phyloP scores from a whole-genome alignment of 495 filamentous ascomycete species.

The Tirmania nivea region DNA sequence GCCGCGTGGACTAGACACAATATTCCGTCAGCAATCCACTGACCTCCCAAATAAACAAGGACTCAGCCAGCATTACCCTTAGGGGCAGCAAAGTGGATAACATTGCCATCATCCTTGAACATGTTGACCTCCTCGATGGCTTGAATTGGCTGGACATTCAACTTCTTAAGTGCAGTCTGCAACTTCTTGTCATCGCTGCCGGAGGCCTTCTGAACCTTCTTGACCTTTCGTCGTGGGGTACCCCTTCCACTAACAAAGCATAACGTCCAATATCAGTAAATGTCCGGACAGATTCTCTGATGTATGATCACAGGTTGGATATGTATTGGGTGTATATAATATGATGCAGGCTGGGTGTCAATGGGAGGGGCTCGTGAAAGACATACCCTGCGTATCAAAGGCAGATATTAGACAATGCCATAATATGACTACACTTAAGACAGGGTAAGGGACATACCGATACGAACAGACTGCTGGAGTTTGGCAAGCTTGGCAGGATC shows the following conservation, averaged over 20 bases:
- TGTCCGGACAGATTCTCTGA: neutral
- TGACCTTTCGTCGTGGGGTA: slow-evolving; percentile 89
- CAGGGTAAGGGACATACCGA: slow-evolving; percentile 35
- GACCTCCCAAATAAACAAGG: neutral
- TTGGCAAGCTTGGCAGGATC: slow-evolving; percentile 54
- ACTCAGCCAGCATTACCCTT: slow-evolving; percentile 45
- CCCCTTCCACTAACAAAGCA: slow-evolving; percentile 63
- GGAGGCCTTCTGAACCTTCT: slow-evolving; percentile 82
- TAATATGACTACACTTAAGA: neutral
- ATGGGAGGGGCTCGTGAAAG: neutral
- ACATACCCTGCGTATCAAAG: neutral
- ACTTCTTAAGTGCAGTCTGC: slow-evolving; percentile 79
- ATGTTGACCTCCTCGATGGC: slow-evolving; percentile 99
- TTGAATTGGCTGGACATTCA: slow-evolving; percentile 93
- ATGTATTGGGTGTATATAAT: slow-evolving; percentile 9
- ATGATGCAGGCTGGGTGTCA: neutral
- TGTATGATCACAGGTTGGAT: slow-evolving; percentile 6
- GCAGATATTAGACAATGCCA: neutral
- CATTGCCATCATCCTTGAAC: slow-evolving; percentile 99
- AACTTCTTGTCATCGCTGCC: slow-evolving; percentile 98
- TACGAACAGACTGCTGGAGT: slow-evolving; percentile 54
- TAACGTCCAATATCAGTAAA: slow-evolving; percentile 1
- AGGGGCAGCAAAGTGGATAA: slow-evolving; percentile 94
- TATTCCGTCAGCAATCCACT: slow-evolving; percentile 1
- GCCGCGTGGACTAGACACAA: slow-evolving; percentile 62